Base-by-base conservation (phyloP, 352 stramenopile species). In the Pythium diclinum region DNA sequence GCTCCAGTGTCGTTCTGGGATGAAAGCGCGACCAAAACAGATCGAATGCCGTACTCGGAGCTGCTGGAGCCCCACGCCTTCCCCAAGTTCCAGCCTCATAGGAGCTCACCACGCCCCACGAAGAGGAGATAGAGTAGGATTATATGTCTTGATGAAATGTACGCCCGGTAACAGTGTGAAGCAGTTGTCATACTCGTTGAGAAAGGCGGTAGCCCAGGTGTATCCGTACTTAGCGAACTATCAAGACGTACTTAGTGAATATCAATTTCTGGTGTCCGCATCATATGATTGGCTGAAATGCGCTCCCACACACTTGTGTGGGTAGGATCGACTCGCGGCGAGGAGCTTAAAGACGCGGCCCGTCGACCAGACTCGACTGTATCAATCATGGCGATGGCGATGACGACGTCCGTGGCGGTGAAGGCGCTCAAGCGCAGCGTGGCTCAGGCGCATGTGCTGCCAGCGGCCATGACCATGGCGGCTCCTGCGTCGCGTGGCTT, bases 401-500 rank as follows among this genome's bases (percentile, higher is more conserved):
- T 59, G 65, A 60, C 56, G 30, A 59, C 51, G 51, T 49, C 23
- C n/a, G 51, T 54, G 52, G 60, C 51, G 38, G 60, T 54, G 19
- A 67, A 59, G 51, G 56, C 55, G 17, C 46, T 63, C 13, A 46
- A 55, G 56, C 63, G 63, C 65, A 80, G 68, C 49, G 63, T 69
- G 30, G 49, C 57, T n/a, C 59, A 59, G 21, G 56, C 54, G 42
- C 67, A 64, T 19, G 59, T 61, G 34, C 23, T 63, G 30, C 57
- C 63, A 6, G 44, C 61, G 17, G 25, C 23, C 25, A 56, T 68
- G 61, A 56, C 65, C 42, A 57, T 59, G 5, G 56, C 49, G 40
- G 63, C 42, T 16, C 42, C 42, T 48, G 42, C 42, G 42, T 25
- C 61, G 56, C 78, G 77, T 13, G 62, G 68, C 34, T 87, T 87